Base-by-base conservation (phyloP, 352 stramenopile genomes). In the Phytopythium boreale region DNA sequence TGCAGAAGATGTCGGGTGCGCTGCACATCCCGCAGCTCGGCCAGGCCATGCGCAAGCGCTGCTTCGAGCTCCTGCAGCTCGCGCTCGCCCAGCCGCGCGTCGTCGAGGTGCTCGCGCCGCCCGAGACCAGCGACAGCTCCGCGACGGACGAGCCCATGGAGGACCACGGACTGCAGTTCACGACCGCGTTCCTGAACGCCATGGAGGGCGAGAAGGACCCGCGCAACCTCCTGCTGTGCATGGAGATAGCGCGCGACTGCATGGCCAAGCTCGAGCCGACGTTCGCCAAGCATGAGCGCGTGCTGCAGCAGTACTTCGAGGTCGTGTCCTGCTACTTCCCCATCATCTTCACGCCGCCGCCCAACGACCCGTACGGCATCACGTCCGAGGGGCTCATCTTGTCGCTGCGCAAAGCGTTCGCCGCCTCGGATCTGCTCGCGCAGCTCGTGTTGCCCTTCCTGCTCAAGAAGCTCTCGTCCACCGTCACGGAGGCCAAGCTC, bases 141-240 rank as follows among this genome's bases (percentile, higher is more conserved):
- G 65, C 75, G 43, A 66, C 68, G 9, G 62, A 62, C 1, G 63
- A 73, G 36, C 60, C 70, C 36, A 67, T 66, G 36, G 61, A 72
- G 47, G 74, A 82, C 56, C 67, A 87, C 22, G 86, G 84, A 0
- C 59, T 67, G 11, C 62, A 77, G 34, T 95, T 96, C 62, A 78
- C 87, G 31, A 74, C 81, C 51, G 87, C 76, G 0, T 93, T 97
- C 55, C 66, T 96, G 57, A 83, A 77, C 53, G 83, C 84, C 55
- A 93, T 96, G 81, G 83, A 95, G 60, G 90, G 90, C 37, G 90
- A 97, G 67, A 97, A 97, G 56, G 90, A 97, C 67, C 90, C 90
- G 37, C 87, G 90, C 56, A 96, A 93, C 53, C 57, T 95, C 37
- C 63, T 95, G 57, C 68, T 93, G 27, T 95, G 84, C 50, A 80